These are phyloP conservation scores for Funneliformis geosporum DNA, from an alignment of 192 early-diverging fungal genomes.

Conservation along the genomic window DNA sequence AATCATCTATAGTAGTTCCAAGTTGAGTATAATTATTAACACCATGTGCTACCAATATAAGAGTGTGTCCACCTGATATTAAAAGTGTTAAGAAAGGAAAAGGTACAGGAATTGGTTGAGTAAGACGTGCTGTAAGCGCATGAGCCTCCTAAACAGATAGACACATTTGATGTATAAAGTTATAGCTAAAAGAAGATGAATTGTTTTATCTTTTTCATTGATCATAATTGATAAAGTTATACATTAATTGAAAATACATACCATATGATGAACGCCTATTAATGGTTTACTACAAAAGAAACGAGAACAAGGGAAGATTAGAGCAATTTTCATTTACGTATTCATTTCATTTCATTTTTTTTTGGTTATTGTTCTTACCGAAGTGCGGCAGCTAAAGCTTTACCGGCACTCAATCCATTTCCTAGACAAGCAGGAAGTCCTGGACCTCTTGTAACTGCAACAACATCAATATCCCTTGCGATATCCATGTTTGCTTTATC, in stretches of 20 bases:
- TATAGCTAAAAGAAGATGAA: neutral
- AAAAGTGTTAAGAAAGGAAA: constrained; percentile 77
- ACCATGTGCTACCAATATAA: constrained; percentile 57
- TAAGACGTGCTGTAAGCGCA: constrained; percentile 73
- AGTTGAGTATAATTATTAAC: constrained; percentile 63
- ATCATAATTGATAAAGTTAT: neutral
- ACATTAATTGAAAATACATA: constrained; percentile 9
- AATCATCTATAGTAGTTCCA: constrained; percentile 72
- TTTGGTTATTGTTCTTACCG: constrained; percentile 26
- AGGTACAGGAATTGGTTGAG: constrained; percentile 34
- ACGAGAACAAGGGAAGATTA: neutral
- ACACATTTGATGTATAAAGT: neutral
- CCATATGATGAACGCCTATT: constrained; percentile 82
- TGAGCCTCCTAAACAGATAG: constrained; percentile 63
- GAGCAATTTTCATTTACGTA: neutral
- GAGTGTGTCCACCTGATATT: constrained; percentile 77
- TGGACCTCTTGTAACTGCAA: constrained; percentile 78
- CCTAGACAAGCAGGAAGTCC: constrained; percentile 68
- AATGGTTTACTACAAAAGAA: constrained; percentile 54
- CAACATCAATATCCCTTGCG: constrained; percentile 61
- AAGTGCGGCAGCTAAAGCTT: constrained; percentile 68
- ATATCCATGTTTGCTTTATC: constrained; percentile 49
- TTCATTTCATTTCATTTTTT: neutral
- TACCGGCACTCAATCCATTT: constrained; percentile 71
- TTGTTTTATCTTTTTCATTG: neutral